A percentile compares a stretch with the other conserved stretches of the same genome.
Evolutionary conservation across 208 protist genomes (phyloP).

Genomic region (Tritrichomonas foetus): DNA sequence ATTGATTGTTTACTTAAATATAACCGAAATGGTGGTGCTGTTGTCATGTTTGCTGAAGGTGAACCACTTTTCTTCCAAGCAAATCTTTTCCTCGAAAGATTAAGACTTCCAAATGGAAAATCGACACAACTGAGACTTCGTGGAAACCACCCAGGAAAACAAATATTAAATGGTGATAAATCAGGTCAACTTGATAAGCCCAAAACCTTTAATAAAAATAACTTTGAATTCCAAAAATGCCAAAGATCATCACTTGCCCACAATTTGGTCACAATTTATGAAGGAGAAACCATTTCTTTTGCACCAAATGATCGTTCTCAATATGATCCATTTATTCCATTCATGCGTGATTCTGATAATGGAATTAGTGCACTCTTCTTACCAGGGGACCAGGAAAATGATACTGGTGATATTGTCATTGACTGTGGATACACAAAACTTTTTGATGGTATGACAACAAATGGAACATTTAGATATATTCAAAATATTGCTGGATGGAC

Average conservation of each 20-base stretch:
- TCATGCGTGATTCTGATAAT: background rate
- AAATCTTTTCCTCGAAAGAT: background rate
- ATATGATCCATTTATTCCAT: background rate
- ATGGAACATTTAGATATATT: background rate
- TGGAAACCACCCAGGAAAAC: background rate
- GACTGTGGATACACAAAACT: background rate
- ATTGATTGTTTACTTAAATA: background rate
- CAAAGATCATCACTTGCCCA: background rate
- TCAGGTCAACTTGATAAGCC: background rate
- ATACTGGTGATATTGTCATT: background rate
- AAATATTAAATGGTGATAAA: background rate
- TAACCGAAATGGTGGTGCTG: background rate
- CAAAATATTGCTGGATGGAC: slow-evolving; percentile 5
- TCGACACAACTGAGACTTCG: background rate
- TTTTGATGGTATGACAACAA: background rate
- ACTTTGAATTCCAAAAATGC: background rate
- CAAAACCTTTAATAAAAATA: background rate
- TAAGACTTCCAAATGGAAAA: background rate
- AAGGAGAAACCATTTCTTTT: slow-evolving; percentile 7
- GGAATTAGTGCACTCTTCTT: background rate
- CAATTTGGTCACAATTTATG: background rate
- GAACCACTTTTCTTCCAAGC: background rate
- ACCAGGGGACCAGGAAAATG: background rate
- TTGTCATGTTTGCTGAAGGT: background rate
- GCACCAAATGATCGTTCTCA: background rate